Percentiles rank a stretch among this genome's conserved stretches.
These are phyloP conservation scores for Nakazawaea ishiwadae DNA, from an alignment of 805 yeast genomes.

Conservation along the genomic window DNA sequence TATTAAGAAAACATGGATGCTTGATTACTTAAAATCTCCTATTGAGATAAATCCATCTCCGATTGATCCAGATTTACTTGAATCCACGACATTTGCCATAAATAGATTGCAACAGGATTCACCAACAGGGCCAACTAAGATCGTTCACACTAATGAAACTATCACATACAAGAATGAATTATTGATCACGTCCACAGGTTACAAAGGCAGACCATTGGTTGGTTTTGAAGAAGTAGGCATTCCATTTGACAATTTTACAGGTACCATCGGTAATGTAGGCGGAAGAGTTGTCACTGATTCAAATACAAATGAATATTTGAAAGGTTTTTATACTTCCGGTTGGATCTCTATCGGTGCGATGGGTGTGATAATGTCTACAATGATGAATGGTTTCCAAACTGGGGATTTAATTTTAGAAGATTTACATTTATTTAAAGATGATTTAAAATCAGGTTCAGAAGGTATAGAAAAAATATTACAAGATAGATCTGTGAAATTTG, in stretches of 20 bases:
- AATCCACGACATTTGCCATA: slow-evolving; percentile 42
- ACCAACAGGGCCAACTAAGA: slow-evolving; percentile 27
- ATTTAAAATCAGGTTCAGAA: slow-evolving; percentile 26
- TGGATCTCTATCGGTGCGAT: slow-evolving; percentile 87
- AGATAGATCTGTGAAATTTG: slow-evolving; percentile 22
- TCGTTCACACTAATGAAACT: slow-evolving; percentile 31
- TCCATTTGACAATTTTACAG: slow-evolving; percentile 38
- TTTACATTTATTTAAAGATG: slow-evolving; percentile 19
- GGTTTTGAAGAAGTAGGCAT: slow-evolving; percentile 52
- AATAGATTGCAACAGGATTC: slow-evolving; percentile 40
- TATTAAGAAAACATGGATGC: slow-evolving; percentile 46
- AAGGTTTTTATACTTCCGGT: slow-evolving; percentile 74
- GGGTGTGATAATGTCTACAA: slow-evolving; percentile 89
- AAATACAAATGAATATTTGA: slow-evolving; percentile 12
- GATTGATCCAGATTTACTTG: slow-evolving; percentile 31
- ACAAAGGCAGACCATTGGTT: slow-evolving; percentile 57
- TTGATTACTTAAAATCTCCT: slow-evolving; percentile 71
- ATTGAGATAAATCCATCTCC: slow-evolving; percentile 37
- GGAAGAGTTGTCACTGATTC: slow-evolving; percentile 36
- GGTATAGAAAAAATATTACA: slow-evolving; percentile 20
- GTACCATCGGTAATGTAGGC: slow-evolving; percentile 39
- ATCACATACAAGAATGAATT: slow-evolving; percentile 47
- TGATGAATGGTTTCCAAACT: slow-evolving; percentile 76
- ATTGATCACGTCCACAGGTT: slow-evolving; percentile 80
- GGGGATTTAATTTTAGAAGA: slow-evolving; percentile 65